These are phyloP conservation scores for Globomyces pollinis-pini DNA, from an alignment of 192 early-diverging fungal genomes.

Conservation along the genomic window DNA sequence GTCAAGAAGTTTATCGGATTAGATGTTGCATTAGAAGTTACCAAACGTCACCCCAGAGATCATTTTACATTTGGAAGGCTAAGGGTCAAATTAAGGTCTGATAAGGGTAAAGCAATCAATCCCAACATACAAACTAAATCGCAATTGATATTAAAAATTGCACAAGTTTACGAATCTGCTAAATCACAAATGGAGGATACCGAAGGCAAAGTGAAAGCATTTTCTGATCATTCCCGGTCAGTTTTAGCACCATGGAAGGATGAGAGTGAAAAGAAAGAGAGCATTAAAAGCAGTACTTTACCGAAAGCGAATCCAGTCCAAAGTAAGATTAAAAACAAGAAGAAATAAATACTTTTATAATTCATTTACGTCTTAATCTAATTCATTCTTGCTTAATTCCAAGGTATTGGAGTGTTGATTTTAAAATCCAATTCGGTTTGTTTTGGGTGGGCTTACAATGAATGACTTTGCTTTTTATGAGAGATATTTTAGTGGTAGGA, in stretches of 20 bases:
- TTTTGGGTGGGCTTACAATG: too few relatives aligned
- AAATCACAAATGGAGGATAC: slow-evolving; percentile 14
- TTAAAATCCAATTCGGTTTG: too few relatives aligned
- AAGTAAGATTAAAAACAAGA: too few relatives aligned
- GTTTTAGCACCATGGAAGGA: slow-evolving; percentile 2
- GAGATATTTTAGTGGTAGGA: slow-evolving; percentile 35
- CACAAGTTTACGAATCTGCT: slow-evolving; percentile 9
- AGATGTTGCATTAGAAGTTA: slow-evolving; percentile 17
- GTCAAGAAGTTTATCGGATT: slow-evolving; percentile 16
- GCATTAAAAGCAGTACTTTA: too few relatives aligned
- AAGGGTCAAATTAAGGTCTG: slow-evolving; percentile 5
- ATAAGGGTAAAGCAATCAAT: background rate
- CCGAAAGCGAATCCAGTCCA: too few relatives aligned
- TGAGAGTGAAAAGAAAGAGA: too few relatives aligned
- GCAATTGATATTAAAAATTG: slow-evolving; percentile 23
- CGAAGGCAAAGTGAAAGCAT: slow-evolving; percentile 9
- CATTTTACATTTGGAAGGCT: slow-evolving; percentile 32
- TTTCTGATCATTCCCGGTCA: background rate
- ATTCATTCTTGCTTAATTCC: too few relatives aligned
- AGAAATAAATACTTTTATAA: too few relatives aligned
- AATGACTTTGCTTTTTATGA: background rate
- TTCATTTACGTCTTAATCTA: too few relatives aligned
- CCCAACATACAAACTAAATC: slow-evolving; percentile 3
- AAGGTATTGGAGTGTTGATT: too few relatives aligned
- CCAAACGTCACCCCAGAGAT: slow-evolving; percentile 39